phyloP scores from a whole-genome alignment of 164 flowering plant species.

The Piper longum region DNA sequence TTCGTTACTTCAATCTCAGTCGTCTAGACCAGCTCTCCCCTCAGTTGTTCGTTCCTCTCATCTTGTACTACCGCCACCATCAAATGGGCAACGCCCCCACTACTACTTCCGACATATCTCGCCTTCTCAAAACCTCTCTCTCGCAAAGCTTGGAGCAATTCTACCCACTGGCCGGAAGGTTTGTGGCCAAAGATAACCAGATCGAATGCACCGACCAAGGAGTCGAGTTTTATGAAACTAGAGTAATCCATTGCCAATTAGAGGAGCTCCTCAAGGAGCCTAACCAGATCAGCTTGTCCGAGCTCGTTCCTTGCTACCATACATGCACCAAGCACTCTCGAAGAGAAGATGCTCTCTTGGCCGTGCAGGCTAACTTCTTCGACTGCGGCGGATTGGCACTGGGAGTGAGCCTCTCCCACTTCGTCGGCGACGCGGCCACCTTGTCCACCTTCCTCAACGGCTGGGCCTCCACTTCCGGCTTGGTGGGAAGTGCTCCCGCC shows the following conservation, averaged over 20 bases:
- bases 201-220: constrained; percentile 7
- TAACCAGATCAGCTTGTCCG: neutral
- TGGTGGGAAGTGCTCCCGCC: neutral
- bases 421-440: constrained; percentile 19
- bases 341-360: constrained; percentile 4
- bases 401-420: constrained; percentile 23
- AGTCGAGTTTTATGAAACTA: constrained; percentile 1
- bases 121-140: constrained; percentile 15
- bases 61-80: neutral
- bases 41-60: neutral
- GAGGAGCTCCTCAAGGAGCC: neutral
- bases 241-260: constrained; percentile 1
- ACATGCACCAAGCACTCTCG: neutral
- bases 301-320: constrained; percentile 10
- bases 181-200: constrained; percentile 2
- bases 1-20: constrained; percentile 1
- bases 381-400: constrained; percentile 28
- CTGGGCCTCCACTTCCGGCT: constrained; percentile 21
- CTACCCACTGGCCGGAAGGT: constrained; percentile 28
- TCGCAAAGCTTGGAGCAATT: constrained; percentile 15
- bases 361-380: constrained; percentile 26
- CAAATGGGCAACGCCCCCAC: neutral
- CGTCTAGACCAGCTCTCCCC: neutral
- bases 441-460: constrained; percentile 14
- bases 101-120: neutral